A percentile compares a stretch with the other conserved stretches of the same genome.
Conservation (phyloP, 2,329 filamentous ascomycete genomes). For the Ceratocystis diversiconidia region DNA sequence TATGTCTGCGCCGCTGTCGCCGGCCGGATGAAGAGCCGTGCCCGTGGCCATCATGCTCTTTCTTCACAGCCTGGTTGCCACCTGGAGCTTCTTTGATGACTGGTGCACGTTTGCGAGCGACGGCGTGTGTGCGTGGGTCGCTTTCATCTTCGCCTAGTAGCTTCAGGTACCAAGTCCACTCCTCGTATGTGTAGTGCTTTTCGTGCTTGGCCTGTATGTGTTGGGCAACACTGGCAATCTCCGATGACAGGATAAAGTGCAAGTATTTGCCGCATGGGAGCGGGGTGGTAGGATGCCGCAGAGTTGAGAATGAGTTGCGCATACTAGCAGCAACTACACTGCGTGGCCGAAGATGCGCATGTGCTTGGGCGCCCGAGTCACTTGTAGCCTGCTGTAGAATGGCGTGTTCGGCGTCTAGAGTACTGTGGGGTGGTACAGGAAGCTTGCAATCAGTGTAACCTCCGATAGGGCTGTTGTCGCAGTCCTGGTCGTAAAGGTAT, state of each 20-base stretch:
- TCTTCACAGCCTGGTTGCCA: not conserved
- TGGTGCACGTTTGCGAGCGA: conserved; percentile 20
- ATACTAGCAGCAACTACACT: not conserved
- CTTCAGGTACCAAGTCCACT: conserved; percentile 74
- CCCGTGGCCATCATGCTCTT: conserved; percentile 6
- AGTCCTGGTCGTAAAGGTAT: not conserved
- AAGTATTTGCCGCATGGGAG: conserved; percentile 37
- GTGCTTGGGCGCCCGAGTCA: not conserved
- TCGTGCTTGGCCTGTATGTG: conserved; percentile 44
- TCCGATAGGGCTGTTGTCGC: not conserved
- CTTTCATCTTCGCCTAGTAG: conserved; percentile 57
- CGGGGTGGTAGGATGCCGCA: conserved; percentile 4
- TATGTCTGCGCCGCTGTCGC: not conserved
- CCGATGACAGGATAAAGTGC: conserved; percentile 52
- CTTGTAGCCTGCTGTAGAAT: conserved; percentile 4
- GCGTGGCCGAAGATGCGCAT: conserved; percentile 12
- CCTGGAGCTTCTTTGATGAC: not conserved
- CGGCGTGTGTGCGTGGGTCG: conserved; percentile 36
- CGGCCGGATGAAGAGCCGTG: not conserved
- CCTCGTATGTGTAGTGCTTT: conserved; percentile 61
- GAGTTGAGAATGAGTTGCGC: not conserved
- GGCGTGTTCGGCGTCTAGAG: conserved; percentile 4
- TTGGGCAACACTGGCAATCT: conserved; percentile 51
- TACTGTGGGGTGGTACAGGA: not conserved
- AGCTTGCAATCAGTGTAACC: conserved; percentile 5